phyloP scores from a whole-genome alignment of 768 basidiomycete genomes.

The Leccinum rimulosum region DNA sequence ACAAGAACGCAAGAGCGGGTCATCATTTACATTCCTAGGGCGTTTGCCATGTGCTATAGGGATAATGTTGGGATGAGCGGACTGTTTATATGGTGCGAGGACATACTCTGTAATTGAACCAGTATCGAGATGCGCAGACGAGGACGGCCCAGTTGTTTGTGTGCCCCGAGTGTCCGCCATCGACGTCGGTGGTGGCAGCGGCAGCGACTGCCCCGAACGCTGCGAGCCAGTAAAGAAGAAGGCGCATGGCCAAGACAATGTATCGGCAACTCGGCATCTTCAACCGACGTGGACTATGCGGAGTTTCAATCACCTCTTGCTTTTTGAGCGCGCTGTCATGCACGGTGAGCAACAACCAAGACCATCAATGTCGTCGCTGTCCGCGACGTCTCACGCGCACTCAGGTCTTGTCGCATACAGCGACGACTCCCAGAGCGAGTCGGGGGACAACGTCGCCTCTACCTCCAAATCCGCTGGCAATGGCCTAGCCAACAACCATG shows the following conservation, averaged over 20 bases:
- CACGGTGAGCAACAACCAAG: conserved; percentile 23
- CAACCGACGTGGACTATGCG: conserved; percentile 2
- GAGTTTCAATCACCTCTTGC: conserved; percentile 22
- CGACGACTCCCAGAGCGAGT: conserved; percentile 61
- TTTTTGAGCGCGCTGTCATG: conserved; percentile 22
- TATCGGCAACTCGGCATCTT: conserved; percentile 29
- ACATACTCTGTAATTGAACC: conserved; percentile 96
- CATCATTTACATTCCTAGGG: conserved; percentile 84
- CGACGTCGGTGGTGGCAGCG: conserved; percentile 40
- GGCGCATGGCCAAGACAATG: conserved; percentile 20
- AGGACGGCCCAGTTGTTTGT: conserved; percentile 99
- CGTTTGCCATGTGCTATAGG: conserved; percentile 95
- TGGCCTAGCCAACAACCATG: conserved; percentile 40
- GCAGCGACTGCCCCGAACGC: conserved; percentile 34
- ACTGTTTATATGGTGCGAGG: background rate
- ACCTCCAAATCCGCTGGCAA: conserved; percentile 21
- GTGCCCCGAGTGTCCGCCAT: conserved; percentile 50
- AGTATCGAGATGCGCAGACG: conserved; percentile 90
- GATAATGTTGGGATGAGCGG: background rate
- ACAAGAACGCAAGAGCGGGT: background rate
- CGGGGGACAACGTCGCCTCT: conserved; percentile 41
- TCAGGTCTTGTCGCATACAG: conserved; percentile 62
- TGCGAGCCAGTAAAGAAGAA: conserved; percentile 26
- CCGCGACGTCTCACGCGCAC: conserved; percentile 2
- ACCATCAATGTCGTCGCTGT: background rate